Conservation (phyloP, 257 asterid species). For the Gentiana macrophylla region DNA sequence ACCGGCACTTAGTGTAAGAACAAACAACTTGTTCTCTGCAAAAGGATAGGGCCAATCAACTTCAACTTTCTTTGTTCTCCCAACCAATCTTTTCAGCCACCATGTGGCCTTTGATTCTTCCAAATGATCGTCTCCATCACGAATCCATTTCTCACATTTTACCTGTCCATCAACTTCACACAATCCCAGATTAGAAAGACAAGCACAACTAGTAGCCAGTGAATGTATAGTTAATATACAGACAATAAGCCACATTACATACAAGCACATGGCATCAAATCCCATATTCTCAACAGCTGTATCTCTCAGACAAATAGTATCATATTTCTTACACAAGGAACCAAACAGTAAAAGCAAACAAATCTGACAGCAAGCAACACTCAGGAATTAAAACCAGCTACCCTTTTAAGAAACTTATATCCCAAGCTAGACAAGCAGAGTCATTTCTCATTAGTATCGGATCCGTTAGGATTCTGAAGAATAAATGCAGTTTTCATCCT, state of each 20-base stretch:
- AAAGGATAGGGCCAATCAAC: conserved; percentile 95
- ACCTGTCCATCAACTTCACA: conserved; percentile 82
- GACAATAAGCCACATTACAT: background rate
- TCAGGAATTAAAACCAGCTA: no score
- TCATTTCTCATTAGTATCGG: background rate
- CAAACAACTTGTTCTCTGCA: conserved; percentile 79
- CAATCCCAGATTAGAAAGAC: conserved; percentile 12
- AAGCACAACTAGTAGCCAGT: conserved; percentile 10
- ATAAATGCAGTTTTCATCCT: background rate
- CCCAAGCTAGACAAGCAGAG: background rate
- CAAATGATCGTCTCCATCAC: conserved; percentile 58
- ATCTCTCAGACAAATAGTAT: no score
- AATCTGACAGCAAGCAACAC: background rate
- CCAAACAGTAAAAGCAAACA: no score
- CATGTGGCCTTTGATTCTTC: conserved; percentile 74
- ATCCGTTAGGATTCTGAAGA: background rate
- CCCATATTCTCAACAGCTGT: no score
- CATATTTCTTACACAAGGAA: no score
- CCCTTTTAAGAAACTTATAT: background rate
- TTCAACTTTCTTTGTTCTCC: conserved; percentile 71
- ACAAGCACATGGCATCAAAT: background rate
- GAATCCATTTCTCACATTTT: conserved; percentile 96
- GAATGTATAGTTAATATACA: background rate
- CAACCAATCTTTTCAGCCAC: conserved; percentile 92
- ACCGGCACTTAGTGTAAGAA: conserved; percentile 77